Conservation (phyloP, 73 alveolate species). For the Paraurostyla sp. region DNA sequence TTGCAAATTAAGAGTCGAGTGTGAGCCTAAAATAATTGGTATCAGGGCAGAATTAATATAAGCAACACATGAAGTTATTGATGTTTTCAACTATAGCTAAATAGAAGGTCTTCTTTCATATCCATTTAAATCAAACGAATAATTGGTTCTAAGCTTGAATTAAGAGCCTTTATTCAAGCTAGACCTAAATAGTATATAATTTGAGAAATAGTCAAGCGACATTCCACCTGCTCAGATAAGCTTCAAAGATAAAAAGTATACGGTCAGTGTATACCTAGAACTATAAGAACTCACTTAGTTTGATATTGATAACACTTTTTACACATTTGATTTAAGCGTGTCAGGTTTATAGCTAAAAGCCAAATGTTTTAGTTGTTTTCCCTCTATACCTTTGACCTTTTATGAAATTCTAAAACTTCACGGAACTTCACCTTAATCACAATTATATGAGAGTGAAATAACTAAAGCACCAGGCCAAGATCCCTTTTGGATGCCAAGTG, state of each 20-base stretch:
- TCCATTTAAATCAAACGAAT: too few species aligned
- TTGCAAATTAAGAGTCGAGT: not conserved
- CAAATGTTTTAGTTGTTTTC: slow-evolving; percentile 40
- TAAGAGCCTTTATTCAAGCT: too few species aligned
- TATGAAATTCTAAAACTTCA: not conserved
- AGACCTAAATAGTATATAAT: too few species aligned
- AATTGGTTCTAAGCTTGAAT: too few species aligned
- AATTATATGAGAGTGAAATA: slow-evolving; percentile 19
- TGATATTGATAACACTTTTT: not conserved
- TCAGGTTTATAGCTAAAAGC: not conserved
- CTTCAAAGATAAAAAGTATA: too few species aligned
- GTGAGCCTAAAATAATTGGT: not conserved
- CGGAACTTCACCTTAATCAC: not conserved
- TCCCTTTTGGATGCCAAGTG: slow-evolving; percentile 32
- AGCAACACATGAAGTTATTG: too few species aligned
- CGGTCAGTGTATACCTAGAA: not conserved
- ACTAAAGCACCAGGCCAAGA: not conserved
- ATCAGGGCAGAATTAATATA: too few species aligned
- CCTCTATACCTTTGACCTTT: not conserved
- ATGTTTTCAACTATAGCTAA: too few species aligned
- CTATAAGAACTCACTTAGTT: not conserved
- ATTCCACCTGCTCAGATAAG: too few species aligned
- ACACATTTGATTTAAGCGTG: slow-evolving; percentile 8
- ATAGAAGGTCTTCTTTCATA: too few species aligned
- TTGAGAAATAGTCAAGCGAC: too few species aligned